These are phyloP conservation scores for Citrus inodora DNA, from an alignment of 345 rosid species.

Conservation along the genomic window DNA sequence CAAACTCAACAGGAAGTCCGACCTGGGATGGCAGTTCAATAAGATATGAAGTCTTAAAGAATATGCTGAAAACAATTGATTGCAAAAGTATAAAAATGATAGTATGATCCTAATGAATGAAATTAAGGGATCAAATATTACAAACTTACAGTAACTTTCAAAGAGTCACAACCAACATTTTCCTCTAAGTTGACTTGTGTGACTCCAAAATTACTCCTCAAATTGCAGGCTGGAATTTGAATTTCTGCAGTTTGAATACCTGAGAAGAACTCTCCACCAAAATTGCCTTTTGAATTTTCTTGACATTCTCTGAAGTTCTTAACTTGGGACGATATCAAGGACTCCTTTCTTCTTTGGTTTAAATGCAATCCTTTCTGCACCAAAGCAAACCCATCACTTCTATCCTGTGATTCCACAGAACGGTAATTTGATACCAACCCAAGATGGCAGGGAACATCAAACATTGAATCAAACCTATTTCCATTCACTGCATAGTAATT, in stretches of 20 bases:
- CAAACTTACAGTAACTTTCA: constrained; percentile 16
- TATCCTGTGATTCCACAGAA: constrained; percentile 17
- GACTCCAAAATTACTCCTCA: constrained; percentile 11
- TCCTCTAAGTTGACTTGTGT: not conserved
- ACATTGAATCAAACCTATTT: constrained; percentile 26
- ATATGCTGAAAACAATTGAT: not conserved
- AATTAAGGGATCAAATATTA: not conserved
- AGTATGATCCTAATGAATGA: not conserved
- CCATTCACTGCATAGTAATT: constrained; percentile 23
- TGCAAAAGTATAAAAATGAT: not conserved
- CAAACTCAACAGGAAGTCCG: constrained; percentile 37
- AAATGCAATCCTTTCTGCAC: constrained; percentile 17
- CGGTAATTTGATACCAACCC: constrained; percentile 27
- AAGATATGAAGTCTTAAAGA: constrained; percentile 2
- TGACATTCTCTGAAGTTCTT: constrained; percentile 23
- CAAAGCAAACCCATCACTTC: constrained; percentile 21
- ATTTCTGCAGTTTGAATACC: constrained; percentile 3
- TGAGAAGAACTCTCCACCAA: constrained; percentile 12
- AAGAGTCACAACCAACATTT: constrained; percentile 11
- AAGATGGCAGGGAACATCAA: constrained; percentile 29
- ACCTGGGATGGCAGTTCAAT: constrained; percentile 21
- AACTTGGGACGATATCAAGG: constrained; percentile 21
- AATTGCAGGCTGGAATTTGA: constrained; percentile 3
- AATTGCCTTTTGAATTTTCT: constrained; percentile 17
- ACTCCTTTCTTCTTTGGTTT: constrained; percentile 18